Conservation (phyloP, 1,284 basidiomycete species). For the Neonothopanus nambi region DNA sequence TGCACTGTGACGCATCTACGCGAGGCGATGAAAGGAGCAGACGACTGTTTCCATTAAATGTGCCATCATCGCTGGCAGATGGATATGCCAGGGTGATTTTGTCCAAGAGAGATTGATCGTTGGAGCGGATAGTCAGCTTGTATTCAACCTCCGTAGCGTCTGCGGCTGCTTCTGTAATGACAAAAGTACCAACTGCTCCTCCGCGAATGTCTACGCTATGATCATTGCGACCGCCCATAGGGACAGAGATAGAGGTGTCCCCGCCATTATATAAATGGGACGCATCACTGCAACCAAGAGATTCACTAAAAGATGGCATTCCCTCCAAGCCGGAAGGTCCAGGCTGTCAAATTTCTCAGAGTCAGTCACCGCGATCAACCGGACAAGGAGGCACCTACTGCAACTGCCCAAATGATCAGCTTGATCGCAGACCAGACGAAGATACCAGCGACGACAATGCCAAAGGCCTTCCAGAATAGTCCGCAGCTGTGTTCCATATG, state of each 20-base stretch:
- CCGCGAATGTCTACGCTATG: conserved; percentile 50
- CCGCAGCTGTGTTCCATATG: conserved; percentile 38
- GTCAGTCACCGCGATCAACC: too few relatives aligned
- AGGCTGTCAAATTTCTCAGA: conserved; percentile 33
- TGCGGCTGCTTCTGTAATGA: conserved; percentile 41
- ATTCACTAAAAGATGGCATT: conserved; percentile 55
- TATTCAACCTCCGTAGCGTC: conserved; percentile 46
- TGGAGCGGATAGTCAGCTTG: conserved; percentile 46
- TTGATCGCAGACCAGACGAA: conserved; percentile 45
- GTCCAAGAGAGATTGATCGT: conserved; percentile 40
- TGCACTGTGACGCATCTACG: conserved; percentile 36
- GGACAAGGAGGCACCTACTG: conserved; percentile 33
- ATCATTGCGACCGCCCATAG: conserved; percentile 37
- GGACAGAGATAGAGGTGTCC: conserved; percentile 36
- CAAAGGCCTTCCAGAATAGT: conserved; percentile 57
- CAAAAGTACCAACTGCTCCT: conserved; percentile 50
- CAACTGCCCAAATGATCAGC: conserved; percentile 47
- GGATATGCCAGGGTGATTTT: conserved; percentile 35
- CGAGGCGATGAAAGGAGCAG: conserved; percentile 36
- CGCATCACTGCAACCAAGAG: conserved; percentile 48
- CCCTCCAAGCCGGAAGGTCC: conserved; percentile 49
- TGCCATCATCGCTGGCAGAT: conserved; percentile 27
- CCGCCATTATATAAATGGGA: conserved; percentile 45
- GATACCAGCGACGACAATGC: conserved; percentile 44
- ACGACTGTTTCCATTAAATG: conserved; percentile 31